A percentile compares a stretch with the other conserved stretches of the same genome.
Evolutionary conservation across 805 yeast species (phyloP).

Genomic region (Yarrowia divulgata): DNA sequence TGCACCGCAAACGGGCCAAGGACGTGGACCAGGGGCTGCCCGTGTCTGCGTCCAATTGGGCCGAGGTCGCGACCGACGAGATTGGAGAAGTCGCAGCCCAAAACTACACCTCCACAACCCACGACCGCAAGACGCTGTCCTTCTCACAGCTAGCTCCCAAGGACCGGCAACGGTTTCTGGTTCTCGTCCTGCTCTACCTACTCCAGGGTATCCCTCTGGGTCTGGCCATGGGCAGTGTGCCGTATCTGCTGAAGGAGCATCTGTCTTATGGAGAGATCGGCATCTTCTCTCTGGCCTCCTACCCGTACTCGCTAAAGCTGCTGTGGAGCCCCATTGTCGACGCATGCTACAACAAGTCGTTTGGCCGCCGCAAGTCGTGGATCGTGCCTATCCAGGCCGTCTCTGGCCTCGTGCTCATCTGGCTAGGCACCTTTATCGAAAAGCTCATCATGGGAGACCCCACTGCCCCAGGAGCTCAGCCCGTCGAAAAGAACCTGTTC

Average conservation of each 20-base stretch:
- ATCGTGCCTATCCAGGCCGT: constrained; percentile 88
- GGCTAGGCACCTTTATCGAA: constrained; percentile 68
- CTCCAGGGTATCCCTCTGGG: constrained; percentile 98
- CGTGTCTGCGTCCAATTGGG: constrained; percentile 42
- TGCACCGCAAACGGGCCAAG: constrained; percentile 38
- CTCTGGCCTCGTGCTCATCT: constrained; percentile 72
- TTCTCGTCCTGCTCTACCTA: constrained; percentile 76
- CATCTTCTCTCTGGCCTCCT: constrained; percentile 86
- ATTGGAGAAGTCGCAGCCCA: constrained; percentile 34
- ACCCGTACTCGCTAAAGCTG: constrained; percentile 91
- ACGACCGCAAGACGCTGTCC: constrained; percentile 42
- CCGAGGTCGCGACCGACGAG: constrained; percentile 38
- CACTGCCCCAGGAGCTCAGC: constrained; percentile 40
- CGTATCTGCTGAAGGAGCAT: constrained; percentile 83
- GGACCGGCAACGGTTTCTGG: constrained; percentile 77
- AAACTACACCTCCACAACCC: constrained; percentile 32
- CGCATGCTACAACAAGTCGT: constrained; percentile 67
- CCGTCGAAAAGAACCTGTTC: constrained; percentile 54
- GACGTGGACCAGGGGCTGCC: constrained; percentile 41
- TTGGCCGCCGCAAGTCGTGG: constrained; percentile 93
- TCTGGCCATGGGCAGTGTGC: constrained; percentile 91
- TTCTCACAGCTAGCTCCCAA: constrained; percentile 47
- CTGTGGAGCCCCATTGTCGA: constrained; percentile 97
- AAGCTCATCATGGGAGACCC: constrained; percentile 58
- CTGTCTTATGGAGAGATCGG: constrained; percentile 90